Evolutionary conservation across 1,284 basidiomycete genomes (phyloP), one percentile per base, ranked within the genome.

Genomic region (Puccinia triticina): DNA sequence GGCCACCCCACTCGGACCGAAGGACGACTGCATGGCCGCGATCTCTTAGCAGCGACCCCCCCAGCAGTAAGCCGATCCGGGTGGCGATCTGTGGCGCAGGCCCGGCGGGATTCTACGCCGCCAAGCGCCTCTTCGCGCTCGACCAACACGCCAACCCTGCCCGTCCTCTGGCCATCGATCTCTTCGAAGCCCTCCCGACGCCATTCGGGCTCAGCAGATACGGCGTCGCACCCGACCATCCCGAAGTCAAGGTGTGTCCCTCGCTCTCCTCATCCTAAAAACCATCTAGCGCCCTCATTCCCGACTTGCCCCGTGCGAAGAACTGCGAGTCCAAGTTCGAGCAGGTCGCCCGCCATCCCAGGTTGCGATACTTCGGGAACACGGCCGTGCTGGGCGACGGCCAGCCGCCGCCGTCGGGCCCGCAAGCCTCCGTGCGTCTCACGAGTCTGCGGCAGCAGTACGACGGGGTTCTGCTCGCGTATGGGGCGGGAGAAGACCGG

Each of bases 251-350:
- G 90, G 95, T n/a, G n/a, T n/a, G n/a, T 92, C 85, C 2, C 46
- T 48, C 29, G 32, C 29, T 18, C 29, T 11, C 34, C 29, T 53
- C 29, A 5, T 66, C 32, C 34, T 18, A 29, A 34, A 16, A 66
- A 66, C 4, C 1, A 81, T 55, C 55, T 43, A 12, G 57, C 72
- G 4, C 46, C 61, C 32, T 10, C 43, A 12, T n/a, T 59, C 34
- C 21, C 26, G 7, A 18, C 48, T 37, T 10, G 50, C 26, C 34
- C 32, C 7, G 4, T 50, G 18, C 59, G 43, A 84, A 98, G 95
- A 99, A 99, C 87, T 98, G 96, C 88, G 94, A 93, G 66, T 91
- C 97, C 88, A 98, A 97, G 88, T 99, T 99, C 85, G 94, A 95
- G 85, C 89, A 90, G 29, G 90, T 91, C 78, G 84, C 50, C 85